phyloP scores from a whole-genome alignment of 2,329 filamentous ascomycete species.

The Cladosporium sp. region DNA sequence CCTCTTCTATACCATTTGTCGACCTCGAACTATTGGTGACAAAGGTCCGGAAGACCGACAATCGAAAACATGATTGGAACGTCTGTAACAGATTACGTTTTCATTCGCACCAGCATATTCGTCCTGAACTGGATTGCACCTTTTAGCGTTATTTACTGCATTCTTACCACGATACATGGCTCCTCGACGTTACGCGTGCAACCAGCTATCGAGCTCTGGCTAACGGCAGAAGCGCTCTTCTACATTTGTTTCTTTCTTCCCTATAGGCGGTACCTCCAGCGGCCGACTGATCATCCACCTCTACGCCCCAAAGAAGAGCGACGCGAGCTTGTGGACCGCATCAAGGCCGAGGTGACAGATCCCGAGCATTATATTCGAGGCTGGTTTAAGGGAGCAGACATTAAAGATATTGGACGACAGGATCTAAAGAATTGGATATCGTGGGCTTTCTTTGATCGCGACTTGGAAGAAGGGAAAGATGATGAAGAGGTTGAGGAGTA shows the following conservation, averaged over 20 bases:
- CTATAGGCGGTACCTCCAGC: conserved; percentile 49
- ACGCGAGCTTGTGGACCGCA: conserved; percentile 52
- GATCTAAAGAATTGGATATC: conserved; percentile 62
- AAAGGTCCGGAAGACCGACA: neutral
- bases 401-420: conserved; percentile 55
- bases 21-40: neutral
- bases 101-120: conserved; percentile 16
- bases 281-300: conserved; percentile 47
- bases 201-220: conserved; percentile 16
- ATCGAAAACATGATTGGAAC: neutral
- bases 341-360: conserved; percentile 52
- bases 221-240: conserved; percentile 46
- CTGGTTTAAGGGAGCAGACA: conserved; percentile 61
- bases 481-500: conserved; percentile 55
- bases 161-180: neutral
- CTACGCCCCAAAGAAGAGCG: conserved; percentile 45
- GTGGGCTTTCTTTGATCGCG: conserved; percentile 63
- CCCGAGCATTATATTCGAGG: conserved; percentile 53
- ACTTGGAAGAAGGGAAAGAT: conserved; percentile 51
- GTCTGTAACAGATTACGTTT: conserved; percentile 10
- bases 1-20: neutral
- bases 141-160: conserved; percentile 12
- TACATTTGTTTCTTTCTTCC: conserved; percentile 52
- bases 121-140: conserved; percentile 16
- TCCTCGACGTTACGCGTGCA: neutral